Conservation (phyloP, 805 yeast genomes). For the Candida jianshihensis region DNA sequence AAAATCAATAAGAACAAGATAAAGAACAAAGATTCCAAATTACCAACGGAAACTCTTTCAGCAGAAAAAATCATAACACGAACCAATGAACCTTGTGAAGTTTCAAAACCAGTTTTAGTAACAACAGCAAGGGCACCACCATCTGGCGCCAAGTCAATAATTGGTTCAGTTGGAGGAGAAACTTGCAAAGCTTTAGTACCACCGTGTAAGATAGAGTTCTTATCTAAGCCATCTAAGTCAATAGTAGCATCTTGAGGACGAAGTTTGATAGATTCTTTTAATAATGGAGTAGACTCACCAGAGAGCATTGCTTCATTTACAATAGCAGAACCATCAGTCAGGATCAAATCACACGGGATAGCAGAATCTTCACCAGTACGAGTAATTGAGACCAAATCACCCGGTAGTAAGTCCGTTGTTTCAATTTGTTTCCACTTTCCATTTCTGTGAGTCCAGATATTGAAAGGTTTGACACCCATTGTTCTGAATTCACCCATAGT, state of each 20-base stretch:
- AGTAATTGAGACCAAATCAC: constrained; percentile 80
- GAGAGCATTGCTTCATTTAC: constrained; percentile 98
- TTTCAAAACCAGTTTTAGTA: constrained; percentile 94
- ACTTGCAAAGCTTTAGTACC: constrained; percentile 96
- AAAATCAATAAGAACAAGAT: constrained; percentile 83
- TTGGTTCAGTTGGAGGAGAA: constrained; percentile 51
- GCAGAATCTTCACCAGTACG: constrained; percentile 91
- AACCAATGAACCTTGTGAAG: constrained; percentile 94
- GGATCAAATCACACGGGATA: constrained; percentile 85
- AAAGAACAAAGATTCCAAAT: constrained; percentile 88
- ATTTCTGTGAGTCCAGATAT: constrained; percentile 66
- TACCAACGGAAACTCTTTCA: constrained; percentile 94
- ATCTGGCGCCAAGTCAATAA: constrained; percentile 63
- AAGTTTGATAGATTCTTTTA: constrained; percentile 83
- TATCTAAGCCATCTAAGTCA: constrained; percentile 78
- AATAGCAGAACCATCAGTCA: constrained; percentile 86
- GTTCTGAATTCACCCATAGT: constrained; percentile 94
- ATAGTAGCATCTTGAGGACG: constrained; percentile 68
- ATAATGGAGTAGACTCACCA: constrained; percentile 95
- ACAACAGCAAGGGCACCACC: constrained; percentile 88
- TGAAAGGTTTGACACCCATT: constrained; percentile 94
- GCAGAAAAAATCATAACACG: constrained; percentile 96
- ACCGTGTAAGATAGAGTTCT: constrained; percentile 84
- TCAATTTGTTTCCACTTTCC: constrained; percentile 60
- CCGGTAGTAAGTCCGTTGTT: constrained; percentile 79